A percentile compares a stretch with the other conserved stretches of the same genome.
phyloP scores from a whole-genome alignment of 306 rosid genomes.

The Hippophae gyantsensis region DNA sequence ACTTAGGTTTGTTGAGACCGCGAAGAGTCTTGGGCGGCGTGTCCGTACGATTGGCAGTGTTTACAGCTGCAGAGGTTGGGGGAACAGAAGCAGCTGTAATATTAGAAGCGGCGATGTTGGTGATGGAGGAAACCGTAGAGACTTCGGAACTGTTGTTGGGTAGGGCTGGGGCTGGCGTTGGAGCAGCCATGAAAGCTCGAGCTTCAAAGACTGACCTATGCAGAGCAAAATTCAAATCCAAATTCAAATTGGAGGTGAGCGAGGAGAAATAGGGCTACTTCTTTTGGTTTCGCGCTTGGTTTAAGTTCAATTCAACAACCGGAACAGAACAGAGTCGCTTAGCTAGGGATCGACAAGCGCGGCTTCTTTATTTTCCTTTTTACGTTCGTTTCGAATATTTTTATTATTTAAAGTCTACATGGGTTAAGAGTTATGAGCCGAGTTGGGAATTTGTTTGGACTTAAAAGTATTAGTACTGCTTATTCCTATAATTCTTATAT shows the following conservation, averaged over 20 bases:
- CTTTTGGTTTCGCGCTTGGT: constrained; percentile 9
- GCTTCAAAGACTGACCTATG: not conserved
- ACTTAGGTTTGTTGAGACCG: constrained; percentile 63
- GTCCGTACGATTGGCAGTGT: constrained; percentile 27
- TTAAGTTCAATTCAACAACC: not conserved
- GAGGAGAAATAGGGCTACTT: constrained; percentile 4
- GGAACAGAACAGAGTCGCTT: too few relatives aligned
- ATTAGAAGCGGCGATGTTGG: constrained; percentile 3
- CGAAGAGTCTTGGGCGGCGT: constrained; percentile 56
- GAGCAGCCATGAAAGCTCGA: constrained; percentile 31
- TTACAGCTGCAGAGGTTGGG: constrained; percentile 8
- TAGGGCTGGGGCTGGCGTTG: constrained; percentile 32
- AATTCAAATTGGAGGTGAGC: constrained; percentile 1
- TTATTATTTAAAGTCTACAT: too few relatives aligned
- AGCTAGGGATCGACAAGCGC: too few relatives aligned
- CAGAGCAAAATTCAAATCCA: not conserved
- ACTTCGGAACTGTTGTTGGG: constrained; percentile 16
- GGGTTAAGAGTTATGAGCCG: too few relatives aligned
- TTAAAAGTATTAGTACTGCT: too few relatives aligned
- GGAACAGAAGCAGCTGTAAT: constrained; percentile 7
- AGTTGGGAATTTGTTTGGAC: too few relatives aligned
- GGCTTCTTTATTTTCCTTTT: too few relatives aligned
- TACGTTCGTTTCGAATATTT: too few relatives aligned
- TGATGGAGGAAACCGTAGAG: constrained; percentile 6
- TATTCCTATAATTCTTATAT: too few relatives aligned